These are phyloP conservation scores for Trichoderma sp. DNA, from an alignment of 2,329 filamentous ascomycete species.

Conservation along the genomic window DNA sequence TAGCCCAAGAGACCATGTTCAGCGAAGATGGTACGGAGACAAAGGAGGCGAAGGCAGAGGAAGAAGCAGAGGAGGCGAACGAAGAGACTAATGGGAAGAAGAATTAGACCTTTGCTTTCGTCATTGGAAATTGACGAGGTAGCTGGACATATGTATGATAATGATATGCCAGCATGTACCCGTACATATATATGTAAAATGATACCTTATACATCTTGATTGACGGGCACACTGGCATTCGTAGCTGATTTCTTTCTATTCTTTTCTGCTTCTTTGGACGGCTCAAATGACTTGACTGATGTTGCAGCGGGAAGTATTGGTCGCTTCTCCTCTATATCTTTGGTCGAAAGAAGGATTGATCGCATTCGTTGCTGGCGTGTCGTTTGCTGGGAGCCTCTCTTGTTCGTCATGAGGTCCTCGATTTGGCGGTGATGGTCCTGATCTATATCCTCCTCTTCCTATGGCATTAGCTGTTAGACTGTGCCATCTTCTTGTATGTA, in stretches of 20 bases:
- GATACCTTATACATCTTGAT: not conserved
- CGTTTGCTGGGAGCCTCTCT: not conserved
- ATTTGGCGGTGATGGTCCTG: not conserved
- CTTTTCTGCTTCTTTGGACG: not conserved
- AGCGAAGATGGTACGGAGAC: slow-evolving; percentile 46
- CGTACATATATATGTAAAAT: not conserved
- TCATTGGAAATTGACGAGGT: not conserved
- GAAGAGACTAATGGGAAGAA: slow-evolving; percentile 25
- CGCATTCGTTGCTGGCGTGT: not conserved
- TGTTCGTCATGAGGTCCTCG: not conserved
- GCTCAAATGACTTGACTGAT: fast-evolving
- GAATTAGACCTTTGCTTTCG: slow-evolving; percentile 17
- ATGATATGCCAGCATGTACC: not conserved
- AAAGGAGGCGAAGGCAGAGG: slow-evolving; percentile 30
- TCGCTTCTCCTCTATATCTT: not conserved
- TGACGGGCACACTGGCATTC: not conserved
- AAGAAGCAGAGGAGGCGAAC: slow-evolving; percentile 28
- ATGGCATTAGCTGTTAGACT: too few species aligned
- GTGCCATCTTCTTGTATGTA: not conserved
- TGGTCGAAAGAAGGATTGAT: not conserved
- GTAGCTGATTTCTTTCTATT: not conserved
- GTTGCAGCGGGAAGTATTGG: not conserved
- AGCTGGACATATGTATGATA: not conserved
- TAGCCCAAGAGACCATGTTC: slow-evolving; percentile 63
- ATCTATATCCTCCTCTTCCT: slow-evolving; percentile 8